Conservation (phyloP, 306 rosid species). For the Sicyos edulis region DNA sequence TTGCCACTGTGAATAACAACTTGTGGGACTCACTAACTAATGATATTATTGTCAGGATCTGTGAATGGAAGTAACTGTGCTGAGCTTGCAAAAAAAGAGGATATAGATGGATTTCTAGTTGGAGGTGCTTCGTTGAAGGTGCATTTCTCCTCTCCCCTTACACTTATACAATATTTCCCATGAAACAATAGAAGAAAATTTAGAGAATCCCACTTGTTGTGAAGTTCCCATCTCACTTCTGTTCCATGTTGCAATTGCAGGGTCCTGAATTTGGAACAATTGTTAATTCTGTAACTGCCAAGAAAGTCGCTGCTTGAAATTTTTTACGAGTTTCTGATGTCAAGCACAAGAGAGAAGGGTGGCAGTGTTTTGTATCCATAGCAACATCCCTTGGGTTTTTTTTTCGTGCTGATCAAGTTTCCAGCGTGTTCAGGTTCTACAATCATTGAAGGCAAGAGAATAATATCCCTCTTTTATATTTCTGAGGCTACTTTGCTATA, state of each 20-base stretch:
- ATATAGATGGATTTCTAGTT: constrained; percentile 94
- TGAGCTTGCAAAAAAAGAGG: constrained; percentile 93
- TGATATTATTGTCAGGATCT: constrained; percentile 55
- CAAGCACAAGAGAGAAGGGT: constrained; percentile 29
- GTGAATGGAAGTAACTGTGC: constrained; percentile 83
- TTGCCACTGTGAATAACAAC: neutral
- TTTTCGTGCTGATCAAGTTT: constrained; percentile 22
- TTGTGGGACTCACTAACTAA: no score
- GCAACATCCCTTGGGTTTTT: constrained; percentile 22
- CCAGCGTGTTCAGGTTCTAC: constrained; percentile 18
- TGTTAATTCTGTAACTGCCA: constrained; percentile 76
- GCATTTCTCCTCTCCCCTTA: neutral
- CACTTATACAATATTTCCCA: neutral
- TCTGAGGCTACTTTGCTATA: constrained; percentile 2
- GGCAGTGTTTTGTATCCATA: constrained; percentile 23
- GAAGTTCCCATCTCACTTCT: neutral
- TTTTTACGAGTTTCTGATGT: constrained; percentile 26
- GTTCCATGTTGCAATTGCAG: constrained; percentile 35
- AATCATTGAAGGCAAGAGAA: constrained; percentile 4
- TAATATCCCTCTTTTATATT: neutral
- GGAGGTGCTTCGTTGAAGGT: constrained; percentile 99
- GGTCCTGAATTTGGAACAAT: constrained; percentile 93
- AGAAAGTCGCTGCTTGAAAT: constrained; percentile 80
- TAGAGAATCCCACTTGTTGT: neutral
- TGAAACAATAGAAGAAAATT: neutral